Percentiles rank a stretch among this genome's conserved stretches.
Evolutionary conservation across 129 eudicot genomes (phyloP).

Genomic region (Gnaphalium uliginosum): DNA sequence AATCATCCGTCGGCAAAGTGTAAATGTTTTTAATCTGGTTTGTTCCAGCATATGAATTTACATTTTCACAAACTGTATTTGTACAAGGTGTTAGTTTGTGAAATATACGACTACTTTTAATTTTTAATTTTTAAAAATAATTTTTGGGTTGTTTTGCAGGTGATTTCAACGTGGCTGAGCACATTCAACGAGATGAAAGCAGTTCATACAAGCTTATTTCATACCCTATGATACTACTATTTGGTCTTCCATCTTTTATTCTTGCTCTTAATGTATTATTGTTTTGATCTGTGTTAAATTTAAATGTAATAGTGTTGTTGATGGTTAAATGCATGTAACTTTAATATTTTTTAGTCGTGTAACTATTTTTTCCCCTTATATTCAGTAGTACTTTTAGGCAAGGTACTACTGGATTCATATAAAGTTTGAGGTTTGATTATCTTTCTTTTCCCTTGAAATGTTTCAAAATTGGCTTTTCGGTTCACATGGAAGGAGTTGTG

Average conservation of each 20-base stretch:
- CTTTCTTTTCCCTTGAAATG: no score
- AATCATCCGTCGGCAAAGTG: constrained; percentile 1
- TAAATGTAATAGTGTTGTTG: neutral
- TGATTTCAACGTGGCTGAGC: constrained; percentile 60
- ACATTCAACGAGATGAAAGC: constrained; percentile 43
- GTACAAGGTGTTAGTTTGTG: no score
- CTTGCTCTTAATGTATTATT: constrained; percentile 11
- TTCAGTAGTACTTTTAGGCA: no score
- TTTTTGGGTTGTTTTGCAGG: constrained; percentile 42
- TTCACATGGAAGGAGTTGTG: no score
- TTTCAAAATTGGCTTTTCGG: no score
- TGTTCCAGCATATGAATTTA: neutral
- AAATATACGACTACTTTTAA: neutral
- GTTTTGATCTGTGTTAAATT: neutral
- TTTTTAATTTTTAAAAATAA: neutral
- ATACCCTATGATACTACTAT: constrained; percentile 10
- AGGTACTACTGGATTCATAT: no score
- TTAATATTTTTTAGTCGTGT: neutral
- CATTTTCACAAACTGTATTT: no score
- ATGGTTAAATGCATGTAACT: neutral
- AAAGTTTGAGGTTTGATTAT: no score
- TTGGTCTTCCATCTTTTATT: constrained; percentile 31
- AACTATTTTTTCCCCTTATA: neutral
- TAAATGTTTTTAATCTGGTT: no score
- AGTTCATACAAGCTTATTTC: constrained; percentile 25